phyloP scores from a whole-genome alignment of 805 yeast genomes.

The Candida multigemmis region DNA sequence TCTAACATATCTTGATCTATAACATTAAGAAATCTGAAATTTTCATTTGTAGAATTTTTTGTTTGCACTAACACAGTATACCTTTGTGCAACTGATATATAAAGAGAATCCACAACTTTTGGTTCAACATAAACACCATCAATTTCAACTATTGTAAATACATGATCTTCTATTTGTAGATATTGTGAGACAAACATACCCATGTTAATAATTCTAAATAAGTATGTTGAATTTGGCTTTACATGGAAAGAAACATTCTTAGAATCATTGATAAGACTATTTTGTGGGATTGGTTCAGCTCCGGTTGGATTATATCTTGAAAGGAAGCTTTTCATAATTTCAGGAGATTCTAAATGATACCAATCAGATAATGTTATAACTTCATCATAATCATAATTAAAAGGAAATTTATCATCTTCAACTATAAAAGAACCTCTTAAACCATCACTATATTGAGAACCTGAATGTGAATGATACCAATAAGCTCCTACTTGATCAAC shows the following conservation, averaged over 20 bases:
- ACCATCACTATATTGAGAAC: slow-evolving; percentile 74
- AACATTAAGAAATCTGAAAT: slow-evolving; percentile 76
- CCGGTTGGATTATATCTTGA: slow-evolving; percentile 86
- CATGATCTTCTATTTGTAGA: slow-evolving; percentile 82
- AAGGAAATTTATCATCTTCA: slow-evolving; percentile 28
- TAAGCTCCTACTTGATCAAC: slow-evolving; percentile 29
- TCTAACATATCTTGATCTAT: slow-evolving; percentile 84
- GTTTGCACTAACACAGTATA: slow-evolving; percentile 74
- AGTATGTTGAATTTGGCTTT: slow-evolving; percentile 77
- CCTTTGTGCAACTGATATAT: slow-evolving; percentile 88
- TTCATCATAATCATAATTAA: slow-evolving; percentile 62
- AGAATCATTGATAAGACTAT: slow-evolving; percentile 73
- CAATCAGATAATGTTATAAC: slow-evolving; percentile 75
- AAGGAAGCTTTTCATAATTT: slow-evolving; percentile 49
- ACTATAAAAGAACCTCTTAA: slow-evolving; percentile 60
- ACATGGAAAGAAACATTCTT: slow-evolving; percentile 69
- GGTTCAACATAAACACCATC: slow-evolving; percentile 86
- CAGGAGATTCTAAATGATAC: slow-evolving; percentile 64
- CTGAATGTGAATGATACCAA: slow-evolving; percentile 80
- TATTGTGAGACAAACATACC: slow-evolving; percentile 93
- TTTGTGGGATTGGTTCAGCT: slow-evolving; percentile 93
- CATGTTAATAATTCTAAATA: slow-evolving; percentile 69
- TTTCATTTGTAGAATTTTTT: slow-evolving; percentile 48
- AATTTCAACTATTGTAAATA: slow-evolving; percentile 77
- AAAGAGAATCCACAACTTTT: slow-evolving; percentile 58